Evolutionary conservation across 257 asterid species (phyloP), one percentile per base, ranked within the genome.

Genomic region (Solanum appendiculatum): DNA sequence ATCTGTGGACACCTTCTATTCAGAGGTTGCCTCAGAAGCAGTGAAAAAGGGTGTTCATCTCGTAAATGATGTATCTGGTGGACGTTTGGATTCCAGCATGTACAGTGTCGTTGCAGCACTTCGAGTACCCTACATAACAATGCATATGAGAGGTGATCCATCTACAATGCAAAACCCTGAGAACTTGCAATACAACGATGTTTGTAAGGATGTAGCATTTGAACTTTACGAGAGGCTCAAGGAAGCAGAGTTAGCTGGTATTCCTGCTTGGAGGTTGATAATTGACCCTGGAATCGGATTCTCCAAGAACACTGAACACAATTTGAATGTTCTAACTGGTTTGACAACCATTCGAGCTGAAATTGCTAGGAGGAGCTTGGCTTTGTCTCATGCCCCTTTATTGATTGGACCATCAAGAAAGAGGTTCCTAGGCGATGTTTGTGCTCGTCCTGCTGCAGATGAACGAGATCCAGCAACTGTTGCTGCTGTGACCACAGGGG

Each of bases 61-160:
- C 27, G 86, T 96, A 25, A 97, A 97, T 12, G 99, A 96, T 70
- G 96, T 97, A 10, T 97, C 99, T 1, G 94, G 93, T 78, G 99
- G 99, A 33, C 46, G 39, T 54, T 27, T 97, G 18, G 99, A 97
- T 88, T 84, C 91, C 25, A 56, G 82, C 33, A 96, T 95, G 98
- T 90, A 90, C 42, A 88, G 48, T 58, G 91, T 91, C 29, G 91
- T 96, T 78, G 94, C 98, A 5, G 90, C 68, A 3, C 96, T 95
- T 34, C 91, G 89, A 87, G 92, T 93, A 46, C 99, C 99, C 2
- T 97, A 95, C 40, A 54, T 94, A 27, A 92, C 87, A 12, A 96
- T 96, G 98, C 99, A 97, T 92, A 94, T 94, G 98, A 94, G 98
- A 83, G 99, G 99, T 2, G 92, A 94, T 86, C 99, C 98, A 8